Percentiles rank a stretch among this genome's conserved stretches.
phyloP scores from a whole-genome alignment of 2,329 filamentous ascomycete species.

The Tolypocladium tropicale region DNA sequence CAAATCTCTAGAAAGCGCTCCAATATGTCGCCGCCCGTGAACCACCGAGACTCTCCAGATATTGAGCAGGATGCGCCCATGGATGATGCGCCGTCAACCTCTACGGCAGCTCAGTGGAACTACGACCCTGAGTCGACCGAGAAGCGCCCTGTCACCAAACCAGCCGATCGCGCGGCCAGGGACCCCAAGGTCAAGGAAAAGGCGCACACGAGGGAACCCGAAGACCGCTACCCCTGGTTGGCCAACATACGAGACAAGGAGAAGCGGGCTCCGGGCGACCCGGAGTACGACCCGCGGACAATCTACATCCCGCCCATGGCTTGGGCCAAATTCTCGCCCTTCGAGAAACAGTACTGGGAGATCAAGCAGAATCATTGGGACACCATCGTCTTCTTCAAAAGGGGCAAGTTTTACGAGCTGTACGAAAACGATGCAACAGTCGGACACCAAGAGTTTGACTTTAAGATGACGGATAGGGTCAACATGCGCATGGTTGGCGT shows the following conservation, averaged over 20 bases:
- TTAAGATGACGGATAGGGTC: constrained; percentile 94
- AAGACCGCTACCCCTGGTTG: constrained; percentile 83
- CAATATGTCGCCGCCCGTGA: constrained; percentile 34
- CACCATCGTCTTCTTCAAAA: constrained; percentile 98
- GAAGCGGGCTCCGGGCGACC: constrained; percentile 63
- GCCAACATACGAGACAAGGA: constrained; percentile 80
- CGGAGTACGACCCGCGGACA: constrained; percentile 84
- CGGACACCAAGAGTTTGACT: constrained; percentile 90
- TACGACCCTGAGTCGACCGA: constrained; percentile 40
- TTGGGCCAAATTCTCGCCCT: constrained; percentile 77
- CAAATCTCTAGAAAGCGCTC: constrained; percentile 51
- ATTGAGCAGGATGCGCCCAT: constrained; percentile 42
- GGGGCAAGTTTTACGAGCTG: constrained; percentile 97
- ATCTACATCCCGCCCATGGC: constrained; percentile 80
- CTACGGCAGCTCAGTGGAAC: constrained; percentile 76
- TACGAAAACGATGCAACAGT: constrained; percentile 97
- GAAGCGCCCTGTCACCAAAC: constrained; percentile 23
- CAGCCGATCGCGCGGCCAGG: constrained; percentile 17
- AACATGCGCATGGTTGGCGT: constrained; percentile 99
- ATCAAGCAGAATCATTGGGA: constrained; percentile 98
- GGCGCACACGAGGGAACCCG: constrained; percentile 71
- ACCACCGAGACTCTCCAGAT: constrained; percentile 24
- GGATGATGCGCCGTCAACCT: constrained; percentile 48
- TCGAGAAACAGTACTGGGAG: constrained; percentile 98
- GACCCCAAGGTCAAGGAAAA: constrained; percentile 45